Conservation (phyloP, 2,329 filamentous ascomycete species). For the Diplodia intermedia region DNA sequence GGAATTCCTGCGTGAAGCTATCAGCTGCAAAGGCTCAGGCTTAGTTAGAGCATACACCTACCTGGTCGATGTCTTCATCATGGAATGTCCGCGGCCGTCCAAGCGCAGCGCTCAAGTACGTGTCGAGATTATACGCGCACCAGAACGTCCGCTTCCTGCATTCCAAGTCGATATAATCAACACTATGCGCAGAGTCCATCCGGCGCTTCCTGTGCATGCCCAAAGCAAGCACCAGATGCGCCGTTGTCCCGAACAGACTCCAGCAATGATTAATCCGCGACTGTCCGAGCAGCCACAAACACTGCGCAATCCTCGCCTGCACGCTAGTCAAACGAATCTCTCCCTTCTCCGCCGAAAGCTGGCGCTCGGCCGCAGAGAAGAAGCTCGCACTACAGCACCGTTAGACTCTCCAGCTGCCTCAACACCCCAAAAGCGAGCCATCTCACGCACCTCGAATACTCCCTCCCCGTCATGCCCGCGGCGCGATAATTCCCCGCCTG, state of each 20-base stretch:
- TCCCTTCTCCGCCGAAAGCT: slow-evolving; percentile 59
- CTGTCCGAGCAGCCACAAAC: slow-evolving; percentile 65
- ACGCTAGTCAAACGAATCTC: slow-evolving; percentile 63
- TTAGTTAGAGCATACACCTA: slow-evolving; percentile 46
- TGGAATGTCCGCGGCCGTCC: slow-evolving; percentile 67
- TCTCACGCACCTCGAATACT: slow-evolving; percentile 13
- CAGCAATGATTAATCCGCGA: slow-evolving; percentile 67
- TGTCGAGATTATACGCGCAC: slow-evolving; percentile 68
- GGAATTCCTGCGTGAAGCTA: slow-evolving; percentile 43
- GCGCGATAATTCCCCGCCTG: slow-evolving; percentile 10
- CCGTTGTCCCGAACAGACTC: slow-evolving; percentile 65
- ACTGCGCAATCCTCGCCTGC: slow-evolving; percentile 64
- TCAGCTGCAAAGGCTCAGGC: slow-evolving; percentile 44
- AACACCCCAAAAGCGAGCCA: not conserved
- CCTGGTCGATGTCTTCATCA: slow-evolving; percentile 69
- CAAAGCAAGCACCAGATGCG: slow-evolving; percentile 60
- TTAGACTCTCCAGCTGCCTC: not conserved
- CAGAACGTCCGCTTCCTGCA: slow-evolving; percentile 67
- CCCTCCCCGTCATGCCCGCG: slow-evolving; percentile 9
- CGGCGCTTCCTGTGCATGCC: slow-evolving; percentile 36
- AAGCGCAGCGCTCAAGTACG: slow-evolving; percentile 67
- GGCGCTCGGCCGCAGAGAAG: slow-evolving; percentile 54
- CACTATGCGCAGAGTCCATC: slow-evolving; percentile 33
- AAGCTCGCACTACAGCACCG: slow-evolving; percentile 52
- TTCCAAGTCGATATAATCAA: slow-evolving; percentile 58